Percentiles rank a stretch among this genome's conserved stretches.
phyloP scores from a whole-genome alignment of 73 alveolate species.

The Paramecium tetraurelia region DNA sequence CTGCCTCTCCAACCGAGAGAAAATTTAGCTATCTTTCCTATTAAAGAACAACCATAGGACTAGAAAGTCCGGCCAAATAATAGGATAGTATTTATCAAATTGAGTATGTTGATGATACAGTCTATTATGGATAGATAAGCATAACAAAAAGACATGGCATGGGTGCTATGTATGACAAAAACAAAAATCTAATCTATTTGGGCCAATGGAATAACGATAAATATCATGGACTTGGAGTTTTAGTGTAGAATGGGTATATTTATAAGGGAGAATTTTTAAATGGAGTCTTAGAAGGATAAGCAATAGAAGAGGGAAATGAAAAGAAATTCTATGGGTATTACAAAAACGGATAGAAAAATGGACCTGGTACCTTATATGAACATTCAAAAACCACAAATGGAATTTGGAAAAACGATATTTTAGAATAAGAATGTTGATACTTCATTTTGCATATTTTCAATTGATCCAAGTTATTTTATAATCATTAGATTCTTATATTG shows the following conservation, averaged over 20 bases:
- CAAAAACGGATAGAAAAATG: background rate
- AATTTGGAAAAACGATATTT: background rate
- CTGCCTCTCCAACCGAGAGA: slow-evolving; percentile 10
- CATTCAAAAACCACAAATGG: background rate
- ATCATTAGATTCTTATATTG: background rate
- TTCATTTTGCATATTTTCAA: background rate
- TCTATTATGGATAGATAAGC: background rate
- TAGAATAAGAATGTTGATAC: slow-evolving; percentile 24
- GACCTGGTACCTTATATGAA: slow-evolving; percentile 3
- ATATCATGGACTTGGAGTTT: slow-evolving; percentile 35
- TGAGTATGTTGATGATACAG: slow-evolving; percentile 27
- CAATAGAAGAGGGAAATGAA: background rate
- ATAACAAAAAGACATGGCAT: background rate
- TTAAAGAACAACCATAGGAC: background rate
- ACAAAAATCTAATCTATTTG: background rate
- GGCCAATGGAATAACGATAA: slow-evolving; percentile 46
- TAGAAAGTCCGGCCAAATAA: background rate
- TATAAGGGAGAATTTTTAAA: slow-evolving; percentile 15
- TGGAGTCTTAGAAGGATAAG: slow-evolving; percentile 4
- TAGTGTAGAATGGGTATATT: background rate
- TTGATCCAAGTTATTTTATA: background rate
- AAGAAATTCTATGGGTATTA: background rate
- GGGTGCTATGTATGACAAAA: slow-evolving; percentile 37
- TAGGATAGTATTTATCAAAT: background rate
- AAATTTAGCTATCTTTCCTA: background rate